Evolutionary conservation across 2,329 filamentous ascomycete species (phyloP).

Genomic region (Diaporthe sp.): DNA sequence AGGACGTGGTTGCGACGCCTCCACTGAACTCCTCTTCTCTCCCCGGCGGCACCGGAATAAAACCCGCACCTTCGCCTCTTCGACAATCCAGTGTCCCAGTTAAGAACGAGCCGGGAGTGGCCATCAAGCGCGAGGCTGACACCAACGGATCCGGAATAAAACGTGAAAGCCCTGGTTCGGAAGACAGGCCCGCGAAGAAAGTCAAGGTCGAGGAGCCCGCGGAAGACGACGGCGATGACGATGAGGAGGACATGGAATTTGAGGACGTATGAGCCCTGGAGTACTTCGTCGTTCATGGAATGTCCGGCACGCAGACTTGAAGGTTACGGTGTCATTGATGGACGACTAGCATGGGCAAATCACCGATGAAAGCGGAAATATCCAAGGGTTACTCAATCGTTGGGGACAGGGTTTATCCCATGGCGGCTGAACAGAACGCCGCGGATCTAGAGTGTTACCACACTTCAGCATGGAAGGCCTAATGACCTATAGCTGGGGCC

Average conservation of each 20-base stretch:
- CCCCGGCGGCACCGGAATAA: constrained; percentile 18
- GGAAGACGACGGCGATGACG: constrained; percentile 50
- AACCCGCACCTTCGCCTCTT: constrained; percentile 45
- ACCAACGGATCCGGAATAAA: constrained; percentile 42
- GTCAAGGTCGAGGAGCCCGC: constrained; percentile 67
- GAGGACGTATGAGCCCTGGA: constrained; percentile 62
- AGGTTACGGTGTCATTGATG: background rate
- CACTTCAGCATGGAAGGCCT: background rate
- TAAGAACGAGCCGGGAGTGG: constrained; percentile 53
- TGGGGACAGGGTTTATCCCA: background rate
- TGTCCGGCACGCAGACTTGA: background rate
- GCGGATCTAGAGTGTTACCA: background rate
- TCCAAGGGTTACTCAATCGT: background rate
- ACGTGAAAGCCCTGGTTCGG: constrained; percentile 47
- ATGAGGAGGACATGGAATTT: constrained; percentile 70
- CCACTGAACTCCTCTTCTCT: constrained; percentile 47
- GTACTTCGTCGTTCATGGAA: background rate
- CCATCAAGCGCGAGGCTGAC: constrained; percentile 42
- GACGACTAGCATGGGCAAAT: background rate
- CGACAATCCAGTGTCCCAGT: constrained; percentile 47
- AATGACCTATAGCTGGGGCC: too few relatives aligned
- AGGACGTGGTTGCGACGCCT: constrained; percentile 61
- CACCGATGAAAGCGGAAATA: background rate
- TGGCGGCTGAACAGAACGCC: constrained; percentile 23
- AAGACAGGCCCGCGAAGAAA: constrained; percentile 68